Conservation (phyloP, 2,329 filamentous ascomycete species). For the Chaetomium strumarium region DNA sequence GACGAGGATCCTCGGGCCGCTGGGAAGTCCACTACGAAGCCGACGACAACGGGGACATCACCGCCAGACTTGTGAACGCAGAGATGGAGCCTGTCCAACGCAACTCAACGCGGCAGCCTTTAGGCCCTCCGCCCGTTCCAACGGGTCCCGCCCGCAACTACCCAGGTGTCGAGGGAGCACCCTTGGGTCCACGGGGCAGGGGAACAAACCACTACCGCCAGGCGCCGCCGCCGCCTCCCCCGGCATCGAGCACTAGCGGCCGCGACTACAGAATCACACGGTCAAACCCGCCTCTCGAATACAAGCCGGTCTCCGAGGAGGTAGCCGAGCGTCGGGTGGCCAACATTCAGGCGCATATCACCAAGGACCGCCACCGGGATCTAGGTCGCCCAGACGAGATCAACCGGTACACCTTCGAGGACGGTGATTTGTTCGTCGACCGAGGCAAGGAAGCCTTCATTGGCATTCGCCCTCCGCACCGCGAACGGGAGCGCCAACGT, state of each 20-base stretch:
- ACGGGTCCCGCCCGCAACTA: slow-evolving; percentile 19
- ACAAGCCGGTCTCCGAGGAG: slow-evolving; percentile 55
- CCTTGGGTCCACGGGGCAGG: slow-evolving; percentile 26
- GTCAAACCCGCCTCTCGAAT: slow-evolving; percentile 39
- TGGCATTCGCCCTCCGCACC: slow-evolving; percentile 55
- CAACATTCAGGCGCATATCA: slow-evolving; percentile 45
- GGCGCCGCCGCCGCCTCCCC: slow-evolving; percentile 9
- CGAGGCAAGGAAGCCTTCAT: slow-evolving; percentile 65
- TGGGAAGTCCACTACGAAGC: slow-evolving; percentile 71
- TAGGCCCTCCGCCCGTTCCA: slow-evolving; percentile 14
- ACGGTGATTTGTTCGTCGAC: slow-evolving; percentile 61
- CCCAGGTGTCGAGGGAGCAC: slow-evolving; percentile 25
- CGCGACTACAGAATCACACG: slow-evolving; percentile 31
- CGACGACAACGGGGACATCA: slow-evolving; percentile 48
- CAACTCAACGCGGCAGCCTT: slow-evolving; percentile 17
- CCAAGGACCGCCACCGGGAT: slow-evolving; percentile 35
- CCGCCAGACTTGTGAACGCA: slow-evolving; percentile 50
- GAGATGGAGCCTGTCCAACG: slow-evolving; percentile 28
- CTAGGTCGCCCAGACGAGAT: slow-evolving; percentile 48
- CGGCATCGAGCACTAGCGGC: slow-evolving; percentile 6
- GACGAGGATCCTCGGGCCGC: slow-evolving; percentile 38
- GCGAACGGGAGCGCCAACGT: slow-evolving; percentile 39
- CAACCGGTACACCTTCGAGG: slow-evolving; percentile 69
- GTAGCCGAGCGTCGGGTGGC: slow-evolving; percentile 61
- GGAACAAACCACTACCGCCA: slow-evolving; percentile 19